A percentile compares a stretch with the other conserved stretches of the same genome.
Evolutionary conservation across 345 rosid species (phyloP).

Genomic region (Hibiscus trionum): DNA sequence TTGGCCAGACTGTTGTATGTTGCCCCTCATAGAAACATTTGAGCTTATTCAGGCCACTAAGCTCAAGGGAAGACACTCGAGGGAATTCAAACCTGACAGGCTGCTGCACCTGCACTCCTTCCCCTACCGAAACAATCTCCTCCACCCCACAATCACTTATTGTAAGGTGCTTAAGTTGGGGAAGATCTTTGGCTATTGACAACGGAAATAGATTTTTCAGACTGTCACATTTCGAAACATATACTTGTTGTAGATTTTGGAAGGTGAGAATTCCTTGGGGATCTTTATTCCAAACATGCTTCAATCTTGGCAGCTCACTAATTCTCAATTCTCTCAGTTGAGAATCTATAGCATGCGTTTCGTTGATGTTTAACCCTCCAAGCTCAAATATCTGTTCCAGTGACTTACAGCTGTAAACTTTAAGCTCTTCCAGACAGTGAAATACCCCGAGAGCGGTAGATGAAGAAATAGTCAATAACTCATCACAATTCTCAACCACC

Average conservation of each 20-base stretch:
- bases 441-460: no score
- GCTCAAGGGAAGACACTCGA: neutral
- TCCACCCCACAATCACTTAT: neutral
- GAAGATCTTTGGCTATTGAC: constrained; percentile 11
- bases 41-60: neutral
- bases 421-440: no score
- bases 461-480: no score
- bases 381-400: neutral
- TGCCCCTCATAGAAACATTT: neutral
- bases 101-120: neutral
- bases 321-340: neutral
- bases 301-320: neutral
- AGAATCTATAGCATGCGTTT: neutral
- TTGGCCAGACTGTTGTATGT: neutral
- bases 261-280: neutral
- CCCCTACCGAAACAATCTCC: constrained; percentile 9
- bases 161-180: neutral
- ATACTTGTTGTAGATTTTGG: neutral
- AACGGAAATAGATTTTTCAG: constrained; percentile 8
- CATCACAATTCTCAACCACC: no score
- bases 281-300: constrained; percentile 4
- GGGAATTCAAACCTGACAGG: constrained; percentile 2
- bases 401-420: neutral
- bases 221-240: neutral
- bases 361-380: neutral